A percentile compares a stretch with the other conserved stretches of the same genome.
phyloP scores from a whole-genome alignment of 495 filamentous ascomycete species.

The Penicillium daleae region DNA sequence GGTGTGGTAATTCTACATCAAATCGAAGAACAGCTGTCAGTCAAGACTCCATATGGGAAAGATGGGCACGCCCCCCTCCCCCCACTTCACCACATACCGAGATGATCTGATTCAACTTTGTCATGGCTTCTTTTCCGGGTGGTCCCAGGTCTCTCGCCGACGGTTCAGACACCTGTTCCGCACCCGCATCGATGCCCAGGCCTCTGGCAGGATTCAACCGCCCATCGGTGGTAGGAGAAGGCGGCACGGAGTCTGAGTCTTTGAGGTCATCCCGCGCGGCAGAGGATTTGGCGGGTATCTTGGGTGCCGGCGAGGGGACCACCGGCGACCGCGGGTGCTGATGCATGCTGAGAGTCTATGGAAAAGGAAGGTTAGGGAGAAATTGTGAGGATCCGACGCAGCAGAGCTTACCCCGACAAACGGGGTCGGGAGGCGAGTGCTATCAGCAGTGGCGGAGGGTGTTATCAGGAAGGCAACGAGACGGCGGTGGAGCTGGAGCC shows the following conservation, averaged over 20 bases:
- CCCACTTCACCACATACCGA: conserved; percentile 60
- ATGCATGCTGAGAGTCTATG: conserved; percentile 64
- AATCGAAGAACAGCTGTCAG: conserved; percentile 16
- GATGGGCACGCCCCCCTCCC: background rate
- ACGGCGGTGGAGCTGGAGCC: conserved; percentile 31
- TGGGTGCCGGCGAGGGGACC: conserved; percentile 59
- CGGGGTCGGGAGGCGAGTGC: conserved; percentile 21
- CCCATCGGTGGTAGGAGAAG: conserved; percentile 39
- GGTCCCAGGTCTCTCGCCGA: conserved; percentile 36
- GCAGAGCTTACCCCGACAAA: conserved; percentile 22
- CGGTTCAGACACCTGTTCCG: conserved; percentile 30
- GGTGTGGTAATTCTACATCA: conserved; percentile 77
- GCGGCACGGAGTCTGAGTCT: conserved; percentile 55
- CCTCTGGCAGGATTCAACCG: conserved; percentile 45
- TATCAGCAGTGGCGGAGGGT: conserved; percentile 32
- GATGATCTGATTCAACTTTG: conserved; percentile 87
- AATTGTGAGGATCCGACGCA: conserved; percentile 9
- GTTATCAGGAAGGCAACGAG: conserved; percentile 42
- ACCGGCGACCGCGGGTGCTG: conserved; percentile 76
- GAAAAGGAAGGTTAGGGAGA: background rate
- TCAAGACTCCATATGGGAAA: background rate
- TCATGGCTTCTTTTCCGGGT: conserved; percentile 60
- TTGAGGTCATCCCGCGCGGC: conserved; percentile 71
- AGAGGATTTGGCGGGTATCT: conserved; percentile 66
- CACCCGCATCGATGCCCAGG: conserved; percentile 46